A percentile compares a stretch with the other conserved stretches of the same genome.
These are phyloP conservation scores for Malbranchea zuffiana DNA, from an alignment of 2,329 filamentous ascomycete genomes.

Conservation along the genomic window DNA sequence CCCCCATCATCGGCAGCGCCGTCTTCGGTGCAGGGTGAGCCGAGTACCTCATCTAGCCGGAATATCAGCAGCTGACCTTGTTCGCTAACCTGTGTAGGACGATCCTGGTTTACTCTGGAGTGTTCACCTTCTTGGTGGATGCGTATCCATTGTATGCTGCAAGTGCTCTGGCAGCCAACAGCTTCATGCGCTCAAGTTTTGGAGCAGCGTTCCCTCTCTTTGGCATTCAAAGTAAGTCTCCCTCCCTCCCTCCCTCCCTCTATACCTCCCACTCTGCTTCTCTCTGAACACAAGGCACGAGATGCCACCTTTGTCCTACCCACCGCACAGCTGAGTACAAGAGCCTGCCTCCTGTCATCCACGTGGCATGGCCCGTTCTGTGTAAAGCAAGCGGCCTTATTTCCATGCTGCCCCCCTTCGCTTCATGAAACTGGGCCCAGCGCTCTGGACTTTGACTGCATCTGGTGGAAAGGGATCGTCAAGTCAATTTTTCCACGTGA, in stretches of 20 bases:
- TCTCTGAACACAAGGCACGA: too few species aligned
- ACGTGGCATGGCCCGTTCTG: too few species aligned
- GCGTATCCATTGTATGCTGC: slow-evolving; percentile 39
- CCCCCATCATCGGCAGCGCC: slow-evolving; percentile 60
- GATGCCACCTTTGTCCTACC: too few species aligned
- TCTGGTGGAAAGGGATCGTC: too few species aligned
- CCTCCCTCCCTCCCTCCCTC: too few species aligned
- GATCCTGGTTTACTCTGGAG: slow-evolving; percentile 67
- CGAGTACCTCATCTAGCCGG: not conserved
- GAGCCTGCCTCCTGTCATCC: too few species aligned
- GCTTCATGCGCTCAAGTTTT: slow-evolving; percentile 66
- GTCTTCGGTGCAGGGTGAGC: slow-evolving; percentile 61
- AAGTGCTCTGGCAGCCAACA: slow-evolving; percentile 68
- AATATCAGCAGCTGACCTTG: slow-evolving; percentile 3
- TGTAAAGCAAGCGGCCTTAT: too few species aligned
- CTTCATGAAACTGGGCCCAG: slow-evolving; percentile 9
- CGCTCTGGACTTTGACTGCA: too few species aligned
- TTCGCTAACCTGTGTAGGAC: slow-evolving; percentile 45
- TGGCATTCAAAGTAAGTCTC: slow-evolving; percentile 45
- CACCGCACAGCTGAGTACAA: too few species aligned
- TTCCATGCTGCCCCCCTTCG: too few species aligned
- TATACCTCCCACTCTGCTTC: too few species aligned
- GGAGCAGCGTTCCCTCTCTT: slow-evolving; percentile 70
- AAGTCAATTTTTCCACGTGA: slow-evolving; percentile 3
- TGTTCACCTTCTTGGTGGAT: slow-evolving; percentile 79